Conservation (phyloP, 2,329 filamentous ascomycete genomes). For the Gaeumannomyces tritici region DNA sequence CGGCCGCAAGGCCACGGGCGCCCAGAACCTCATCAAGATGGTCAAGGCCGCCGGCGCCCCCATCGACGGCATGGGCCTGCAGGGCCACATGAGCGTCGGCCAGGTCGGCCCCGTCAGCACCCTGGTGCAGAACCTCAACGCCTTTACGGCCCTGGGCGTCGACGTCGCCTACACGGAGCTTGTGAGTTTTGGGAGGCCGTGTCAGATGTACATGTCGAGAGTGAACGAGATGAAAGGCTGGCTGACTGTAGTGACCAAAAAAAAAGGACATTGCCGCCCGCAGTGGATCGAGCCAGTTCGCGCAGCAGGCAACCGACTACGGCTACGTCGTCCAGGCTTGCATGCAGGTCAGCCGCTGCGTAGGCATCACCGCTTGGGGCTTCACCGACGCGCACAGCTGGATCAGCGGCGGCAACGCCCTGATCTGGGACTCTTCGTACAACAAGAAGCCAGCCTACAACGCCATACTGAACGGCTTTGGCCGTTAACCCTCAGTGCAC, state of each 20-base stretch:
- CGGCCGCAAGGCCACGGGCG: slow-evolving; percentile 21
- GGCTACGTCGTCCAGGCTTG: slow-evolving; percentile 16
- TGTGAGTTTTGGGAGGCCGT: not conserved
- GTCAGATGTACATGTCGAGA: too few relatives aligned
- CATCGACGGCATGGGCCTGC: slow-evolving; percentile 43
- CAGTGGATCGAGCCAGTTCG: not conserved
- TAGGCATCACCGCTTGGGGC: slow-evolving; percentile 24
- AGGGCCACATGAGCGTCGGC: slow-evolving; percentile 39
- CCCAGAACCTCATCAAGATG: slow-evolving; percentile 19
- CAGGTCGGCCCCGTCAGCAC: slow-evolving; percentile 25
- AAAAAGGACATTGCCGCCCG: not conserved
- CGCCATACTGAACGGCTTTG: slow-evolving; percentile 6
- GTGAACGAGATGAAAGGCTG: too few relatives aligned
- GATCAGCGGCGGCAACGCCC: slow-evolving; percentile 11
- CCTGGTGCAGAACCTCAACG: slow-evolving; percentile 25
- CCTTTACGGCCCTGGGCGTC: slow-evolving; percentile 30
- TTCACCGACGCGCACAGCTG: slow-evolving; percentile 24
- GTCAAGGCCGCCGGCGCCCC: slow-evolving; percentile 24
- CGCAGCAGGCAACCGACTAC: slow-evolving; percentile 20
- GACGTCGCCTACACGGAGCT: slow-evolving; percentile 44
- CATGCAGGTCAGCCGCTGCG: slow-evolving; percentile 15
- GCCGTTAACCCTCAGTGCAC: not conserved
- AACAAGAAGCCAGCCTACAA: slow-evolving; percentile 9
- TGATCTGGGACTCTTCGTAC: slow-evolving; percentile 7
- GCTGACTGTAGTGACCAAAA: not conserved